Conservation (phyloP, 2,329 filamentous ascomycete genomes). For the Aureobasidium mangrovei region DNA sequence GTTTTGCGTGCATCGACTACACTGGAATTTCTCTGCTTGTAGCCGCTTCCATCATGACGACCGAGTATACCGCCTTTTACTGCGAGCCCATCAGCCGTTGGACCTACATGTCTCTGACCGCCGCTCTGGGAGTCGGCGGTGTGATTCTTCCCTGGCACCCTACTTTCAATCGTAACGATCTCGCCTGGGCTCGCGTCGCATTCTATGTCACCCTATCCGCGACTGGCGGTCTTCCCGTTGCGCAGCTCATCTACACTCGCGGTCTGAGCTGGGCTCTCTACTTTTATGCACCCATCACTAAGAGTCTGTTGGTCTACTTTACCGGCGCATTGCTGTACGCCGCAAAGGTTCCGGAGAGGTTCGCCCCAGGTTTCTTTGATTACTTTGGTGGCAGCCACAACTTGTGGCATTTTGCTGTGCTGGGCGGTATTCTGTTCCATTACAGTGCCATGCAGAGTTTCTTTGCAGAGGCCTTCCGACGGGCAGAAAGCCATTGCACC, state of each 20-base stretch:
- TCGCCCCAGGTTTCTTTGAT: conserved; percentile 87
- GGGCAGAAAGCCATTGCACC: conserved; percentile 24
- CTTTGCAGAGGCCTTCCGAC: conserved; percentile 52
- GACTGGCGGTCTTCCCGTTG: conserved; percentile 81
- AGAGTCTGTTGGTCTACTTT: conserved; percentile 81
- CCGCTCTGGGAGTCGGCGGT: conserved; percentile 71
- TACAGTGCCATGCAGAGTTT: conserved; percentile 94
- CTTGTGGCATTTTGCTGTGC: conserved; percentile 90
- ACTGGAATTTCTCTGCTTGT: conserved; percentile 94
- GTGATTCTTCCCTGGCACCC: conserved; percentile 95
- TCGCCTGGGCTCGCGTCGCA: conserved; percentile 83
- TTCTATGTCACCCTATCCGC: conserved; percentile 84
- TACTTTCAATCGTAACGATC: conserved; percentile 82
- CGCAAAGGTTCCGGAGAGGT: conserved; percentile 84
- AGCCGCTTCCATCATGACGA: conserved; percentile 93
- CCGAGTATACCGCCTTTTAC: conserved; percentile 97
- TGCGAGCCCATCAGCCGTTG: conserved; percentile 84
- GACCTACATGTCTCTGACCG: conserved; percentile 76
- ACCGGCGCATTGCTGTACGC: conserved; percentile 80
- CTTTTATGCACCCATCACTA: conserved; percentile 81
- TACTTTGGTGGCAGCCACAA: conserved; percentile 95
- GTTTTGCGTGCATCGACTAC: conserved; percentile 96
- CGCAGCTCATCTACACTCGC: conserved; percentile 72
- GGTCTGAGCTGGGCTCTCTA: conserved; percentile 72
- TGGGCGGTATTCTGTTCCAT: conserved; percentile 95